Base-by-base conservation (phyloP, 2,329 filamentous ascomycete genomes). In the Neonectria faginata region DNA sequence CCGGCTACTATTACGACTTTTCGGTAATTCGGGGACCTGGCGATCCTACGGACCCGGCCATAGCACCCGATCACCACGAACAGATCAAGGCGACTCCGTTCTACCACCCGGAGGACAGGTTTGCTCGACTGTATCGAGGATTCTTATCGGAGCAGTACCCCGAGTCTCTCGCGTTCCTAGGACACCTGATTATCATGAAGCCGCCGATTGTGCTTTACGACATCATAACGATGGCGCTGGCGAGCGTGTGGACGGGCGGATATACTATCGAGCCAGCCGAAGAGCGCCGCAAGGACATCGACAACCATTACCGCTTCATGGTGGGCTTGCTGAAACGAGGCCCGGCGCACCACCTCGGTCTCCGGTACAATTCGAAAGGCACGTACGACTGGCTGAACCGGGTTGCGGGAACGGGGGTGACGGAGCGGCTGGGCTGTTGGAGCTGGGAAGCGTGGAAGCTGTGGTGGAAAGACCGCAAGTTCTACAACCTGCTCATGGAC, bases 381-480 rank as follows among this genome's bases (percentile, higher is more conserved):
- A 74, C 70, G n/a, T 76, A 74, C 53, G 62, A 70, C 6, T 83
- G 79, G 70, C 69, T 83, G 53, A 79, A 84, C 68, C 69, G 74
- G 36, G 75, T 78, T 10, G 82, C 81, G 0, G 82, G 82, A 1
- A 83, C 80, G 2, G 79, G 81, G 4, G 74, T 83, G 25, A 73
- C 66, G 44, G 78, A 82, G 50, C 75, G 77, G 6, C 68, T 84
- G 5, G 75, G 66, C 2, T 78, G 78, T 12, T 82, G 78, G 70
- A 77, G 76, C 3, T 76, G 72, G 73, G 73, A 76, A 20, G 79
- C 77, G 3, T 84, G 82, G 82, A 75, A 74, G 65, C 78, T 83
- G 33, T 83, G 81, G 81, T 78, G 78, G 72, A 73, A 65, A 11
- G 79, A 84, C 57, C 75, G 75, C 36, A 75, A 75, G 62, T 74